These are phyloP conservation scores for Fragaria nilgerrensis DNA, from an alignment of 306 rosid genomes.

Conservation along the genomic window DNA sequence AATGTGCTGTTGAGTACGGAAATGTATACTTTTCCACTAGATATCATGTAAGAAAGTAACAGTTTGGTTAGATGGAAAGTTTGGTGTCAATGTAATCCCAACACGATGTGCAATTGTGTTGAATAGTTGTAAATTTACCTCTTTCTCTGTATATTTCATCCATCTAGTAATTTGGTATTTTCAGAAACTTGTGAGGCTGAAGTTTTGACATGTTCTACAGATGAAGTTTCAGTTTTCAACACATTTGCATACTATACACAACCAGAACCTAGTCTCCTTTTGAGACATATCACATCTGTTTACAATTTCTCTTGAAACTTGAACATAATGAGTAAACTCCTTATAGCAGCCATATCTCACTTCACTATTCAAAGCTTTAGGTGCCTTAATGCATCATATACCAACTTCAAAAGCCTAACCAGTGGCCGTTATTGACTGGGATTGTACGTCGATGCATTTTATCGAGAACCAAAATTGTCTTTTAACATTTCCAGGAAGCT, in stretches of 20 bases:
- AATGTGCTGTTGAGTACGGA: not conserved
- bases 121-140: not conserved
- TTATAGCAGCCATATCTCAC: not conserved
- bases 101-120: not conserved
- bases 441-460: not conserved
- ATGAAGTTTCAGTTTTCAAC: too few relatives aligned
- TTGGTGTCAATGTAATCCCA: conserved; percentile 1
- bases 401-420: not conserved
- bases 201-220: too few relatives aligned
- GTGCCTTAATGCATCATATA: not conserved
- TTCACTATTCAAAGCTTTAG: not conserved
- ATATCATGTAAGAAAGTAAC: not conserved
- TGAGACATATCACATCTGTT: not conserved
- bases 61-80: not conserved
- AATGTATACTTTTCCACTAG: not conserved
- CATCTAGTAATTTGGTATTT: not conserved
- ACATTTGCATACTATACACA: not conserved
- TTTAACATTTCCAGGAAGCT: not conserved
- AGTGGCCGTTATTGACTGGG: too few relatives aligned
- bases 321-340: not conserved
- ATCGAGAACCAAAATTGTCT: not conserved
- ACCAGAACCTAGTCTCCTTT: not conserved
- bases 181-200: not conserved
- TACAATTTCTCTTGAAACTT: not conserved
- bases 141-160: not conserved